Percentiles rank a stretch among this genome's conserved stretches.
Conservation (phyloP, 1,139 yeast genomes). For the Debaryomycetaceae sp. region DNA sequence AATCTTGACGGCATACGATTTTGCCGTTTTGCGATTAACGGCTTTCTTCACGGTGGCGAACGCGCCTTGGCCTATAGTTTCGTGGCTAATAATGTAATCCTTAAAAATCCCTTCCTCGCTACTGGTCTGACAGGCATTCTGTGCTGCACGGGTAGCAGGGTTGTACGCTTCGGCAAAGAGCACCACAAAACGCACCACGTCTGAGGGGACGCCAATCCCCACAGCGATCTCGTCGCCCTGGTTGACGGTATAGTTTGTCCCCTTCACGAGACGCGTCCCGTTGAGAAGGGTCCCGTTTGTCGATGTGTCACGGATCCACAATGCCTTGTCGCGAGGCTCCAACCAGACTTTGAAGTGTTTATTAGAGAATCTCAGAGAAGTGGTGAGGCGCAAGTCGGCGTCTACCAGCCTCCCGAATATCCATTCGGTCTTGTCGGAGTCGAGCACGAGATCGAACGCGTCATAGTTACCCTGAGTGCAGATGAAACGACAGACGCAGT, state of each 20-base stretch:
- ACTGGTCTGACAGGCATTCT: constrained; percentile 10
- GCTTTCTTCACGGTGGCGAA: constrained; percentile 94
- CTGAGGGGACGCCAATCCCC: constrained; percentile 77
- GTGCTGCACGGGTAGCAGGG: constrained; percentile 17
- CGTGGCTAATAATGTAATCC: constrained; percentile 70
- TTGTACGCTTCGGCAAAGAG: constrained; percentile 40
- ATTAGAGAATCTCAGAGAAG: constrained; percentile 64
- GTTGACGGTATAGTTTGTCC: constrained; percentile 70
- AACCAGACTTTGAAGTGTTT: constrained; percentile 67
- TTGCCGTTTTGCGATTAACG: constrained; percentile 73
- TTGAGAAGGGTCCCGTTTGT: constrained; percentile 91
- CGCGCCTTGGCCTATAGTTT: constrained; percentile 91
- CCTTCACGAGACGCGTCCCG: constrained; percentile 59
- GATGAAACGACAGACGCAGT: constrained; percentile 37
- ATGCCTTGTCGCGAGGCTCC: constrained; percentile 39
- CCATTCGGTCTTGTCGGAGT: constrained; percentile 41
- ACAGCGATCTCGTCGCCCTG: constrained; percentile 91
- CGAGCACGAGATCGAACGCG: constrained; percentile 26
- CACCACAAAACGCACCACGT: constrained; percentile 65
- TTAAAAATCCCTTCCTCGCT: constrained; percentile 49
- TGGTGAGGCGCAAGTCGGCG: constrained; percentile 49
- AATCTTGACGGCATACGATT: constrained; percentile 81
- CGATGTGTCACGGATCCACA: constrained; percentile 60
- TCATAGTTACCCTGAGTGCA: constrained; percentile 58
- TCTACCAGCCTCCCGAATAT: constrained; percentile 65